These are phyloP conservation scores for Lactarius vividus DNA, from an alignment of 768 basidiomycete genomes.

Conservation along the genomic window DNA sequence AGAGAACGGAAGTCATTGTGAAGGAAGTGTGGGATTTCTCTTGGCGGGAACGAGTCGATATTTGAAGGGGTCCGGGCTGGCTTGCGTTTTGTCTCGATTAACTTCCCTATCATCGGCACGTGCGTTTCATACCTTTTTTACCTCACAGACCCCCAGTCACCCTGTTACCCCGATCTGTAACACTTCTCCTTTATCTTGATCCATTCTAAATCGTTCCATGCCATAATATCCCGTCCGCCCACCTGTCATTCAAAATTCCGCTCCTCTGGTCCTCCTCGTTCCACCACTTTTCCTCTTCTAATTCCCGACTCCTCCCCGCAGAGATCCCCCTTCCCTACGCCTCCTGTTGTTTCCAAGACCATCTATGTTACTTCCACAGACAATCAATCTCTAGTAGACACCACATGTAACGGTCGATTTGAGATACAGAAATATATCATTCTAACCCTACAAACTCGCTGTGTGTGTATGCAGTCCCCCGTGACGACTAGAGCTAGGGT, in stretches of 20 bases:
- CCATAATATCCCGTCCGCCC: not conserved
- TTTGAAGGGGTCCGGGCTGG: not conserved
- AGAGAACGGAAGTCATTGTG: constrained; percentile 15
- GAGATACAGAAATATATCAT: no score
- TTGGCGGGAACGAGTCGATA: not conserved
- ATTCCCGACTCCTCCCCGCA: not conserved
- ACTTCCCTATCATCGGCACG: not conserved
- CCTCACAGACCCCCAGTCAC: not conserved
- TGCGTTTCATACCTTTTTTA: constrained; percentile 8
- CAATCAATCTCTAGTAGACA: not conserved
- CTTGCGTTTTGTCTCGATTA: not conserved
- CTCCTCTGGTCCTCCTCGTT: not conserved
- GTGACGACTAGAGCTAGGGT: no score
- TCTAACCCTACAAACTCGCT: no score
- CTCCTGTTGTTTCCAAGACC: not conserved
- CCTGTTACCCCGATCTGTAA: not conserved
- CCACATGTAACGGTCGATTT: not conserved
- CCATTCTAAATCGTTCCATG: not conserved
- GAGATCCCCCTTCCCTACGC: not conserved
- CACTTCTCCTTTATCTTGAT: not conserved
- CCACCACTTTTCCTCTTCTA: not conserved
- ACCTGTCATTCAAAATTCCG: not conserved
- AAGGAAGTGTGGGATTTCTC: not conserved
- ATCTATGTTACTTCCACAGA: not conserved
- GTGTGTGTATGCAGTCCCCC: no score